phyloP scores from a whole-genome alignment of 2,329 filamentous ascomycete genomes.

The Hypomyces perniciosus region DNA sequence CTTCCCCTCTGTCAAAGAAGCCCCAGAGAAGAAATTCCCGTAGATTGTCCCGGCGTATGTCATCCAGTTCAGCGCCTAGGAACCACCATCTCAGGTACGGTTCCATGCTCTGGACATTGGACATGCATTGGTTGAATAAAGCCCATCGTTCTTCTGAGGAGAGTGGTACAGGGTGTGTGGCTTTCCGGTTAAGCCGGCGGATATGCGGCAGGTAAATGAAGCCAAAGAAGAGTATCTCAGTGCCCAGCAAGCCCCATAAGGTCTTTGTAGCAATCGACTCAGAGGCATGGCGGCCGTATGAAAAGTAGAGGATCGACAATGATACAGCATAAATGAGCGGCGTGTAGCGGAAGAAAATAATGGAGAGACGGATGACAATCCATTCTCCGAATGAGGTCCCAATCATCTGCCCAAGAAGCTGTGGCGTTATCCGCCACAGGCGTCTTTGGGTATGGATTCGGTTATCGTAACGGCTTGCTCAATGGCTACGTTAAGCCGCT shows the following conservation, averaged over 20 bases:
- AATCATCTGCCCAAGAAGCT: conserved; percentile 26
- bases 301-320: conserved; percentile 22
- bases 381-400: conserved; percentile 33
- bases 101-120: conserved; percentile 48
- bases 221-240: conserved; percentile 39
- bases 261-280: conserved; percentile 13
- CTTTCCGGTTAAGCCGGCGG: conserved; percentile 30
- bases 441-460: too few species aligned
- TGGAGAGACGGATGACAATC: conserved; percentile 39
- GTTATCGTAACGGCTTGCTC: too few species aligned
- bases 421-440: background rate
- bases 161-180: conserved; percentile 36
- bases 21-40: conserved; percentile 63
- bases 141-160: conserved; percentile 42
- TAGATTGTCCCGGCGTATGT: conserved; percentile 62
- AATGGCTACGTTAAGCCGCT: too few species aligned
- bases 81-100: conserved; percentile 61
- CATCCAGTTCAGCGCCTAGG: conserved; percentile 48
- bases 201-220: conserved; percentile 39
- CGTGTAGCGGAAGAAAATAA: conserved; percentile 39
- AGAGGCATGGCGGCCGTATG: conserved; percentile 15
- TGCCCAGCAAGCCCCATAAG: conserved; percentile 26
- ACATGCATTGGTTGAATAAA: conserved; percentile 52
- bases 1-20: conserved; percentile 48
- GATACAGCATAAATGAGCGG: conserved; percentile 32